phyloP scores from a whole-genome alignment of 2,329 filamentous ascomycete species.

The Arthrobotrys entomopaga region DNA sequence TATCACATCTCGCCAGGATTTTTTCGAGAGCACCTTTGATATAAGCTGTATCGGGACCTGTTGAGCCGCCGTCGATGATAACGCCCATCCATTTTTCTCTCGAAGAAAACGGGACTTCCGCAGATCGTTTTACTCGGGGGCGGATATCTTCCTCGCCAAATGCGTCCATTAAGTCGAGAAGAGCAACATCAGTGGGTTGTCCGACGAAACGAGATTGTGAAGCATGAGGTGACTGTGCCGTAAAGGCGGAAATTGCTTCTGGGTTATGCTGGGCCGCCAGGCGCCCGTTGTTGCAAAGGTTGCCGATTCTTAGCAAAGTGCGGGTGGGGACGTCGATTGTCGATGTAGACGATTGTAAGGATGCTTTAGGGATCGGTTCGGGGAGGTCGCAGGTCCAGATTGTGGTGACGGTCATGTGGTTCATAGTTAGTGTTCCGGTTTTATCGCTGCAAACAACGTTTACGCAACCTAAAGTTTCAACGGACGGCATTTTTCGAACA shows the following conservation, averaged over 20 bases:
- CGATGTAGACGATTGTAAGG: constrained; percentile 65
- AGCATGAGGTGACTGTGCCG: constrained; percentile 73
- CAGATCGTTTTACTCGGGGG: constrained; percentile 83
- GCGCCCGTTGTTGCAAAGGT: constrained; percentile 94
- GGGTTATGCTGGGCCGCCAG: constrained; percentile 78
- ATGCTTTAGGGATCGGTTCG: constrained; percentile 66
- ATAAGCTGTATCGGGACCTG: constrained; percentile 83
- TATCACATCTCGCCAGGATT: constrained; percentile 86
- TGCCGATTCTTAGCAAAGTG: constrained; percentile 87
- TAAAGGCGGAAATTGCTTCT: constrained; percentile 76
- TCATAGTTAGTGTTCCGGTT: constrained; percentile 93
- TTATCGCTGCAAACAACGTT: constrained; percentile 99
- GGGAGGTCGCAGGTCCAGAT: constrained; percentile 72
- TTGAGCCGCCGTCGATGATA: constrained; percentile 67
- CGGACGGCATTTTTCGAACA: constrained; percentile 92
- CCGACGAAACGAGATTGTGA: constrained; percentile 90
- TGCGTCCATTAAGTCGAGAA: constrained; percentile 88
- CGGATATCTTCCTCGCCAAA: constrained; percentile 87
- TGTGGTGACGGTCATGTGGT: constrained; percentile 97
- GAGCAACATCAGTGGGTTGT: constrained; percentile 96
- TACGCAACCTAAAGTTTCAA: constrained; percentile 96
- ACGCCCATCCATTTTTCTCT: constrained; percentile 99
- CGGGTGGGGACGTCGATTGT: constrained; percentile 78
- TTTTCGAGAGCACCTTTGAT: constrained; percentile 95
- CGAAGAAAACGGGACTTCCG: constrained; percentile 94